phyloP scores from a whole-genome alignment of 352 stramenopile species.

The Phytophthora idaei region DNA sequence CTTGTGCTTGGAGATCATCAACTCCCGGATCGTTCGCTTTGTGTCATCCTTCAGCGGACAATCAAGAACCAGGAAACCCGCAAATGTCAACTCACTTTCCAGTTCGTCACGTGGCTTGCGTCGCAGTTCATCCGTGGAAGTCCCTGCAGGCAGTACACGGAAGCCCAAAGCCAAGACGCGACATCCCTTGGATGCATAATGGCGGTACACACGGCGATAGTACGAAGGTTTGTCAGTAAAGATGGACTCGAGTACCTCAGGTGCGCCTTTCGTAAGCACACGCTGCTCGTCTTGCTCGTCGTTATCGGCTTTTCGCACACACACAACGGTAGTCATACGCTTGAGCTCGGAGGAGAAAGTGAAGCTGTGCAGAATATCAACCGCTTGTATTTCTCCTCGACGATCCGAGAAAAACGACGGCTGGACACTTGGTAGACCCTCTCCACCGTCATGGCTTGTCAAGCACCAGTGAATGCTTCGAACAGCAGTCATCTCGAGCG shows the following conservation, averaged over 20 bases:
- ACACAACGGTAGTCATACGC: constrained; percentile 96
- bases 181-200: constrained; percentile 81
- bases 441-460: constrained; percentile 50
- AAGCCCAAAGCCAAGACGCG: constrained; percentile 96
- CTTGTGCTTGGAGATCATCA: constrained; percentile 91
- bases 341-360: constrained; percentile 97
- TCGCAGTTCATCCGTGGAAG: constrained; percentile 62
- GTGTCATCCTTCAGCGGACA: constrained; percentile 97
- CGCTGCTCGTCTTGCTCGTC: constrained; percentile 81
- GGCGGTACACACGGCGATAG: constrained; percentile 89
- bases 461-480: constrained; percentile 77
- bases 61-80: constrained; percentile 92
- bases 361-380: constrained; percentile 96
- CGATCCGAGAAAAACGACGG: constrained; percentile 41
- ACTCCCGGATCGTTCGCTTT: constrained; percentile 91
- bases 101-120: constrained; percentile 84
- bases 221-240: constrained; percentile 89
- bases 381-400: constrained; percentile 73
- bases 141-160: constrained; percentile 78
- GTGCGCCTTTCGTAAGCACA: constrained; percentile 97
- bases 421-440: constrained; percentile 27
- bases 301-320: constrained; percentile 74
- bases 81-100: constrained; percentile 94
- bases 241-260: constrained; percentile 92
- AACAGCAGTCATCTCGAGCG: constrained; percentile 97